Percentiles rank a stretch among this genome's conserved stretches.
Conservation (phyloP, 179 eudicot genomes). For the Silene vulgaris region DNA sequence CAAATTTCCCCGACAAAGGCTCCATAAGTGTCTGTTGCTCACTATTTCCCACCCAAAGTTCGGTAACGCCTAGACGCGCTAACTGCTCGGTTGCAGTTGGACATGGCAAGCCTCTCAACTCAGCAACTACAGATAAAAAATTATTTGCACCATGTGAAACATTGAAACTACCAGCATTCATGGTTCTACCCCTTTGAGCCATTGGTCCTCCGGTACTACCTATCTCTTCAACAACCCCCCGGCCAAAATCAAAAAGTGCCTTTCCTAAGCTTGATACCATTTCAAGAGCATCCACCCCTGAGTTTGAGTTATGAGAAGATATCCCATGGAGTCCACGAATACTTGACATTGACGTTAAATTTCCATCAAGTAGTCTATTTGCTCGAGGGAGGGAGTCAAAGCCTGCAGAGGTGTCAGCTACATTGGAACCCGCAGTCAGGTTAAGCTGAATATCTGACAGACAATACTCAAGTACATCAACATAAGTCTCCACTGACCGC, state of each 20-base stretch:
- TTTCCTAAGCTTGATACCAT: slow-evolving; percentile 82
- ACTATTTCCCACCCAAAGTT: slow-evolving; percentile 80
- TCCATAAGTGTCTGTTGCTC: slow-evolving; percentile 71
- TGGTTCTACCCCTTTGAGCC: slow-evolving; percentile 43
- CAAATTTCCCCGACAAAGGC: slow-evolving; percentile 68
- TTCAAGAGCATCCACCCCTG: slow-evolving; percentile 91
- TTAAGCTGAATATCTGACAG: slow-evolving; percentile 68
- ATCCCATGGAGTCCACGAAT: slow-evolving; percentile 52
- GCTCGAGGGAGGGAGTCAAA: slow-evolving; percentile 27
- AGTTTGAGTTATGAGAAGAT: slow-evolving; percentile 40
- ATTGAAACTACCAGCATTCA: slow-evolving; percentile 32
- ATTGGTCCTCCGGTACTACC: slow-evolving; percentile 69
- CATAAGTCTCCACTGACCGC: slow-evolving; percentile 66
- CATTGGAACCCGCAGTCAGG: slow-evolving; percentile 33
- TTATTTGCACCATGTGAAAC: slow-evolving; percentile 40
- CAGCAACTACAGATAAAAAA: slow-evolving; percentile 55
- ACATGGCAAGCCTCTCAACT: slow-evolving; percentile 81
- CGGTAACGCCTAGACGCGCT: slow-evolving; percentile 57
- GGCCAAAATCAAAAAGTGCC: slow-evolving; percentile 90
- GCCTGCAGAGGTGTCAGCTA: slow-evolving; percentile 29
- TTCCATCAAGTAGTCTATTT: slow-evolving; percentile 34
- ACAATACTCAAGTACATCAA: slow-evolving; percentile 96
- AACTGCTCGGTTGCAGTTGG: slow-evolving; percentile 69
- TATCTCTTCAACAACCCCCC: slow-evolving; percentile 93
- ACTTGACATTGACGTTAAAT: slow-evolving; percentile 41